phyloP scores from a whole-genome alignment of 2,329 filamentous ascomycete genomes.

The Balansia obtecta region DNA sequence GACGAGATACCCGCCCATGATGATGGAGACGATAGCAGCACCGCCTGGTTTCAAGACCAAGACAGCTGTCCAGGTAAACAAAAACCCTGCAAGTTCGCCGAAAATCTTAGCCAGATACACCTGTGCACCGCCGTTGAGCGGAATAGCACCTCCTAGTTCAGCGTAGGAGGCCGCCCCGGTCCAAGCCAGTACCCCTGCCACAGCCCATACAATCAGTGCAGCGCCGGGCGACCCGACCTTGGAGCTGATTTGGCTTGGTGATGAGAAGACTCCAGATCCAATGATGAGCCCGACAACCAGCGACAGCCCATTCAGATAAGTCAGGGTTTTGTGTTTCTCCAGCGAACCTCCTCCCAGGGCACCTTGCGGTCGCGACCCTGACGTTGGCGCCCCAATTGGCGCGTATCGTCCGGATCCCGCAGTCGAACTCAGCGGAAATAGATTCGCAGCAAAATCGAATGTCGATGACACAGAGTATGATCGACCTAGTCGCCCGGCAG shows the following conservation, averaged over 20 bases:
- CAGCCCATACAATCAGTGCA: slow-evolving; percentile 77
- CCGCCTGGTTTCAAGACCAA: slow-evolving; percentile 88
- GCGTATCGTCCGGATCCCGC: slow-evolving; percentile 62
- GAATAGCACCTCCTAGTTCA: slow-evolving; percentile 89
- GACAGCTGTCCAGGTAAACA: slow-evolving; percentile 94
- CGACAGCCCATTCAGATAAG: slow-evolving; percentile 85
- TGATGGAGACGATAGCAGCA: slow-evolving; percentile 89
- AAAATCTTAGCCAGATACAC: slow-evolving; percentile 95
- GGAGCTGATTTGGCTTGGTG: slow-evolving; percentile 80
- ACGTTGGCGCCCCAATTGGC: slow-evolving; percentile 66
- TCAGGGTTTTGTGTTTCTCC: slow-evolving; percentile 92
- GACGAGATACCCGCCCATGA: slow-evolving; percentile 96
- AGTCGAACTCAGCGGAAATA: slow-evolving; percentile 85
- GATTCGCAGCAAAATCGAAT: slow-evolving; percentile 87
- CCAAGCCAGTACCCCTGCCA: slow-evolving; percentile 90
- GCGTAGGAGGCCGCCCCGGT: slow-evolving; percentile 92
- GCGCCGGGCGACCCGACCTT: slow-evolving; percentile 88
- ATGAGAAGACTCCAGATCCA: slow-evolving; percentile 92
- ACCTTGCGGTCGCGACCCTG: slow-evolving; percentile 31
- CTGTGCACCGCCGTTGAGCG: slow-evolving; percentile 86
- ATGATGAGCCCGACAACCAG: slow-evolving; percentile 90
- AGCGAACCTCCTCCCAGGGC: slow-evolving; percentile 63
- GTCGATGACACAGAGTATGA: slow-evolving; percentile 85
- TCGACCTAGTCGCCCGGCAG: slow-evolving; percentile 37
- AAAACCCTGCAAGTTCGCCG: slow-evolving; percentile 80